phyloP scores from a whole-genome alignment of 2,329 filamentous ascomycete genomes.

The Ascochyta rabiei region DNA sequence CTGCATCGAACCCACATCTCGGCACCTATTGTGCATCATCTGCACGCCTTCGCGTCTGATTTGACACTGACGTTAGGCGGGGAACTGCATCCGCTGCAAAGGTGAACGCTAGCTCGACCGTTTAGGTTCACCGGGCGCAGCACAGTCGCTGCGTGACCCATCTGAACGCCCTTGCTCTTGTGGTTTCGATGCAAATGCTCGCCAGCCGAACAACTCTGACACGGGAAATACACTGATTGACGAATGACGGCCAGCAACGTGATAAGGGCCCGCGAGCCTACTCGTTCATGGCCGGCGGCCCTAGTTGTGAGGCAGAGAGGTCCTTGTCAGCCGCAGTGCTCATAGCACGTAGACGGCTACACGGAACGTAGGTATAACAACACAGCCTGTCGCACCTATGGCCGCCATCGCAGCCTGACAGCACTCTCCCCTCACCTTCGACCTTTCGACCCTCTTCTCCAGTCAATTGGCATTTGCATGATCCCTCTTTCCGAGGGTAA shows the following conservation, averaged over 20 bases:
- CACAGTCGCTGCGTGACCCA: slow-evolving; percentile 11
- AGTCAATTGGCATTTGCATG: slow-evolving; percentile 4
- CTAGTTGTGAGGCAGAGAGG: slow-evolving; percentile 14
- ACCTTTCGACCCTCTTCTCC: background rate
- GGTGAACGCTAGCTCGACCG: slow-evolving; percentile 5
- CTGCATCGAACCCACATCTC: background rate
- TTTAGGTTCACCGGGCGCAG: slow-evolving; percentile 16
- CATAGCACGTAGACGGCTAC: slow-evolving; percentile 8
- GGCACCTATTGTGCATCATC: slow-evolving; percentile 7
- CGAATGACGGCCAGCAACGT: slow-evolving; percentile 13
- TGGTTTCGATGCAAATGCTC: slow-evolving; percentile 7
- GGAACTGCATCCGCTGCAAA: slow-evolving; percentile 9
- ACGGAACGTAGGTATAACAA: slow-evolving; percentile 8
- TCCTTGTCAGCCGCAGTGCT: slow-evolving; percentile 10
- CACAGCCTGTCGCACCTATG: slow-evolving; percentile 3
- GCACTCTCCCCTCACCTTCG: background rate
- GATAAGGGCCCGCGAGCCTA: slow-evolving; percentile 14
- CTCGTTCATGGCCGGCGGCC: slow-evolving; percentile 13
- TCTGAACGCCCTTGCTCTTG: slow-evolving; percentile 9
- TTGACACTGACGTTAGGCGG: slow-evolving; percentile 4
- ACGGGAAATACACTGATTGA: slow-evolving; percentile 17
- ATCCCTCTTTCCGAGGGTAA: slow-evolving; percentile 14
- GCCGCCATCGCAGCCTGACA: slow-evolving; percentile 1
- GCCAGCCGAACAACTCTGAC: slow-evolving; percentile 11
- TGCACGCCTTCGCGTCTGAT: slow-evolving; percentile 1